Evolutionary conservation across 73 alveolate genomes (phyloP), one percentile per base, ranked within the genome.

Genomic region (Paramecium biaurelia): DNA sequence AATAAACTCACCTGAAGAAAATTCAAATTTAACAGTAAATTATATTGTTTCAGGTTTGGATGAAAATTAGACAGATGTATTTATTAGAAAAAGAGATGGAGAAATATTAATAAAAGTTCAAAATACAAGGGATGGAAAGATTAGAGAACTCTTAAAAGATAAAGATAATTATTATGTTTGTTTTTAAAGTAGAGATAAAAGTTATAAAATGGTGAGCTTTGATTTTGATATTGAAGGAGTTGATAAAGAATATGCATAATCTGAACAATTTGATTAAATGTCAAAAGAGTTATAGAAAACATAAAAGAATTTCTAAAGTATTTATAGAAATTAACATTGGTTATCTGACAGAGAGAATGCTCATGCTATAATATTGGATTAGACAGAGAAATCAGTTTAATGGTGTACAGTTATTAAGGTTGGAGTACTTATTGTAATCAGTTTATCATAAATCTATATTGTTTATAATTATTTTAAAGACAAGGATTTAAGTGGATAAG

Each of bases 161-260:
- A 43, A 79, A 42, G 90, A 45, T 18, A 45, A 41, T 11, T 79
- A 79, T 47, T 79, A 38, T 18, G 23, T 79, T 24, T 79, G 90
- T 18, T 79, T 79, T 14, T 30, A 26, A 18, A 79, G 43, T 42
- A 20, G 23, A 12, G 72, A 79, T 79, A 18, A 34, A 6, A 34
- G 53, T 10, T 42, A 43, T 23, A 79, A 79, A 23, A 45, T 41
- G 70, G 90, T 45, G 15, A 79, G 74, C 23, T 42, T 42, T 45
- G 90, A 79, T 14, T 43, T 79, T 45, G 90, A 79, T 43, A 79
- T 79, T 43, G 53, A 41, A 30, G 76, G 90, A 79, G 90, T 79
- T 15, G 90, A 79, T 42, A 79, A 79, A 24, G 74, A 79, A 30
- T 79, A 43, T 41, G 90, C 90, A 30, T 79, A 79, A 47, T 43